A percentile compares a stretch with the other conserved stretches of the same genome.
Evolutionary conservation across 2,329 filamentous ascomycete genomes (phyloP).

Genomic region (Parastagonospora avenae): DNA sequence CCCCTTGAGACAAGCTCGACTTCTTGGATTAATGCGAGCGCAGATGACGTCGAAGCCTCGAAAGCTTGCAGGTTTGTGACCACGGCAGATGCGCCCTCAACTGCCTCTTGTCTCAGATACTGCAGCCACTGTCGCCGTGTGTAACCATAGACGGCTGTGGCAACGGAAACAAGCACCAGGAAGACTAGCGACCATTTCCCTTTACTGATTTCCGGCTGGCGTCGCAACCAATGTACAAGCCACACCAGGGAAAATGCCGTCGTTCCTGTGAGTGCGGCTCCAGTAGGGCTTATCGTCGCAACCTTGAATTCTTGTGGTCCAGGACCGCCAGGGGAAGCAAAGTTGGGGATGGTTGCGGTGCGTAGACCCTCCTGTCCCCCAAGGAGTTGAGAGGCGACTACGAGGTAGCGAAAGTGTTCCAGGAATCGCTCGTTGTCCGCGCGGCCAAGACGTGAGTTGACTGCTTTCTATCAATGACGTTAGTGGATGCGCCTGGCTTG

Average conservation of each 20-base stretch:
- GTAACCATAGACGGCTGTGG: slow-evolving; percentile 70
- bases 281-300: slow-evolving; percentile 63
- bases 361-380: slow-evolving; percentile 61
- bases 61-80: slow-evolving; percentile 79
- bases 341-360: slow-evolving; percentile 34
- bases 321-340: slow-evolving; percentile 26
- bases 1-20: slow-evolving; percentile 94
- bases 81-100: slow-evolving; percentile 70
- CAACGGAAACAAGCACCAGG: slow-evolving; percentile 58
- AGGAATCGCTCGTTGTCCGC: slow-evolving; percentile 84
- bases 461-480: slow-evolving; percentile 61
- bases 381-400: slow-evolving; percentile 88
- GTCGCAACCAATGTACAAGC: slow-evolving; percentile 72
- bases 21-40: slow-evolving; percentile 84
- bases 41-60: slow-evolving; percentile 76
- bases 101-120: slow-evolving; percentile 74
- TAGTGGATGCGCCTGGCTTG: slow-evolving; percentile 7
- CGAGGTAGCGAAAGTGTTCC: slow-evolving; percentile 90
- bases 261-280: slow-evolving; percentile 68
- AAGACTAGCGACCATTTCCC: slow-evolving; percentile 56
- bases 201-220: slow-evolving; percentile 60
- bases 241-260: slow-evolving; percentile 68
- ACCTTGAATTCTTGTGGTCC: slow-evolving; percentile 43
- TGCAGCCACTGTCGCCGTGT: slow-evolving; percentile 81
- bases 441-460: slow-evolving; percentile 74